Evolutionary conservation across 148 eudicot genomes (phyloP), one percentile per base, ranked within the genome.

Genomic region (Cornus controversa): DNA sequence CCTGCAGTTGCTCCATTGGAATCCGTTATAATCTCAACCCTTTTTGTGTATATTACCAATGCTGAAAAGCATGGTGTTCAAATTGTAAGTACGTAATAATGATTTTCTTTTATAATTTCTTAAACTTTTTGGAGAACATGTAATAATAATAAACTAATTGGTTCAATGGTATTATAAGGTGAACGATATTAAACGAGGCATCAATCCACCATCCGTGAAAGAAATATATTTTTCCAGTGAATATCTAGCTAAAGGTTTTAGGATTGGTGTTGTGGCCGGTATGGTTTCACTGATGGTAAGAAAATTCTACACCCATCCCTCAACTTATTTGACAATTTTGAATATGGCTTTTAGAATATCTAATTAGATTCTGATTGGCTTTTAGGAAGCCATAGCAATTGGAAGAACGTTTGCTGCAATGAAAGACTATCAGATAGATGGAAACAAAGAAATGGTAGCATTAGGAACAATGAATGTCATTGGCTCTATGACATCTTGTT

Each of bases 371-470:
- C 10, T 28, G 29, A 45, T 36, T 72, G 37, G 6, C 7, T 22
- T 78, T 40, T 77, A 94, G 98, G 98, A 94, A 92, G 95, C 97
- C 2, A 74, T 87, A 25, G 98, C 98, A 18, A 92, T 92, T 62
- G 98, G 91, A 40, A 87, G 98, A 84, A 91, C 97, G 69, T 94
- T 94, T 83, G 98, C 98, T 4, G 88, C 90, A 6, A 16, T 91
- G 31, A 92, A 93, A 74, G 97, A 93, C 83, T 94, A 94, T 75
- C 82, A 89, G n/a, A 28, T 94, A 37, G 97, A 94, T 74, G 98
- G 98, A 65, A 94, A 94, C 90, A 90, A 87, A 86, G 98, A 94
- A 83, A 94, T 94, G 98, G 78, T 92, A 2, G 97, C 98, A 3
- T 78, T 92, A 42, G 98, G 98, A 76, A 82, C 87, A 11, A 94